Conservation (phyloP, 805 yeast genomes). For the Cyberlindnera petersonii region DNA sequence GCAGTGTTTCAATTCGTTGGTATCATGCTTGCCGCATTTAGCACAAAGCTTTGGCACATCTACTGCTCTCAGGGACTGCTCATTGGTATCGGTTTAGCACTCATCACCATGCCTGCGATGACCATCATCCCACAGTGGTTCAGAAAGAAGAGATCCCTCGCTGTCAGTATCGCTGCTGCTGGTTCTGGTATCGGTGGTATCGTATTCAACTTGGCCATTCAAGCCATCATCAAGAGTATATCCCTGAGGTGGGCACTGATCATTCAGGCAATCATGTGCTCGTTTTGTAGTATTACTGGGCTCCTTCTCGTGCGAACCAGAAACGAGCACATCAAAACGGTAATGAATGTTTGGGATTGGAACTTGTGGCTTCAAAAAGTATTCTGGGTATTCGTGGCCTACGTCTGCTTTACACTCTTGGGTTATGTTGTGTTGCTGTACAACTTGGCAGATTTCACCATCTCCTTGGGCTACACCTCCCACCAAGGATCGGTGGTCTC, state of each 20-base stretch:
- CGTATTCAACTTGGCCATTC: conserved; percentile 36
- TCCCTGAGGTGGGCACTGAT: conserved; percentile 34
- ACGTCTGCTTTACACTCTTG: conserved; percentile 46
- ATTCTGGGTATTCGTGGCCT: conserved; percentile 38
- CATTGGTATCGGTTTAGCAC: conserved; percentile 48
- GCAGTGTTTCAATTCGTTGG: conserved; percentile 49
- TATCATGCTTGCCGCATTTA: conserved; percentile 55
- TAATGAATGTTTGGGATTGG: conserved; percentile 38
- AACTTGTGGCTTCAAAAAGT: conserved; percentile 38
- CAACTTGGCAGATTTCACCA: conserved; percentile 55
- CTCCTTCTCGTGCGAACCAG: conserved; percentile 36
- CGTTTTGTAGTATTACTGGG: conserved; percentile 33
- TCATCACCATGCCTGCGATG: conserved; percentile 54
- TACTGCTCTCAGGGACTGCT: conserved; percentile 65
- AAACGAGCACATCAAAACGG: conserved; percentile 33
- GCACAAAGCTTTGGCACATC: conserved; percentile 59
- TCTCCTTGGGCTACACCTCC: conserved; percentile 53
- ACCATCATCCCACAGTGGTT: conserved; percentile 70
- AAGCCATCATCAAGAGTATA: conserved; percentile 31
- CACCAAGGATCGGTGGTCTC: conserved; percentile 54
- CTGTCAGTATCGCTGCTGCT: conserved; percentile 35
- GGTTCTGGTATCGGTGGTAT: conserved; percentile 45
- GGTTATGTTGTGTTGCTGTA: conserved; percentile 61
- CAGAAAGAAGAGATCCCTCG: conserved; percentile 51
- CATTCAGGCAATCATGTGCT: conserved; percentile 36